phyloP scores from a whole-genome alignment of 805 yeast species.

The Lachancea sp. region DNA sequence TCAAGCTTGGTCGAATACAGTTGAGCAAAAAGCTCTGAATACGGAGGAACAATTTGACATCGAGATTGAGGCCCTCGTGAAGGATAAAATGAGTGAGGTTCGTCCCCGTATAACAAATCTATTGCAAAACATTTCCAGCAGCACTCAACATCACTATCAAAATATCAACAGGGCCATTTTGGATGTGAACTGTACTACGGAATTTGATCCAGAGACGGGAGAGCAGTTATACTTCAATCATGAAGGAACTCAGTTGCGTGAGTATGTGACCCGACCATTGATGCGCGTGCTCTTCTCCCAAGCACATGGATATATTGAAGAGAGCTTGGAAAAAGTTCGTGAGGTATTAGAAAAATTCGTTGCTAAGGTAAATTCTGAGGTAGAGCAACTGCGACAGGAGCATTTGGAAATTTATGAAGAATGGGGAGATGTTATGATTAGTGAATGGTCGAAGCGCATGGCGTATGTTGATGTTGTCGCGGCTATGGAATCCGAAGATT shows the following conservation, averaged over 20 bases:
- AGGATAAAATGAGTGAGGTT: constrained; percentile 22
- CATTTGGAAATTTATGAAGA: constrained; percentile 66
- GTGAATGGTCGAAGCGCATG: constrained; percentile 57
- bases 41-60: constrained; percentile 36
- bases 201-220: constrained; percentile 28
- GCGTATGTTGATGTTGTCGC: constrained; percentile 35
- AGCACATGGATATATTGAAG: constrained; percentile 29
- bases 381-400: constrained; percentile 36
- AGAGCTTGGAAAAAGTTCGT: constrained; percentile 31
- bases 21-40: constrained; percentile 35
- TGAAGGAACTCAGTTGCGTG: constrained; percentile 31
- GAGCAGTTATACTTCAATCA: constrained; percentile 32
- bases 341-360: constrained; percentile 29
- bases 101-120: constrained; percentile 31
- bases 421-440: constrained; percentile 61
- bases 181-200: constrained; percentile 36
- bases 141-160: constrained; percentile 24
- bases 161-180: constrained; percentile 31
- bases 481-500: constrained; percentile 30
- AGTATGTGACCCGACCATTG: constrained; percentile 41
- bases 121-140: constrained; percentile 32
- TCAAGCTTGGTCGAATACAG: constrained; percentile 32
- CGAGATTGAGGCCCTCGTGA: constrained; percentile 32
- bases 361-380: constrained; percentile 32
- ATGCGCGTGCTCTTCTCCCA: constrained; percentile 39